Evolutionary conservation across 495 filamentous ascomycete species (phyloP).

Genomic region (Neurospora sp.): DNA sequence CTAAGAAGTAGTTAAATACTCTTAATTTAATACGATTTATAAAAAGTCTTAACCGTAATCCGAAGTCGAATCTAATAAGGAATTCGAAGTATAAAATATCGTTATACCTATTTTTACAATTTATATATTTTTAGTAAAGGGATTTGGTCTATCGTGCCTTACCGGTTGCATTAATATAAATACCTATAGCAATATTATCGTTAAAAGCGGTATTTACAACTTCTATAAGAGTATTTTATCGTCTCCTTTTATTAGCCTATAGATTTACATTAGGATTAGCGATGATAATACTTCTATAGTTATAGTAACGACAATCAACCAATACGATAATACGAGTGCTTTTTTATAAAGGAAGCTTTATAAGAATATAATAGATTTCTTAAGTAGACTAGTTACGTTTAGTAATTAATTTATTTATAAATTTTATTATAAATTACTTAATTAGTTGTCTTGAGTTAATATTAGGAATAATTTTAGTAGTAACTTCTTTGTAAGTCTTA

Average conservation of each 20-base stretch:
- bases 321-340: background rate
- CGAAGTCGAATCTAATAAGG: background rate
- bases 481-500: too few relatives aligned
- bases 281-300: background rate
- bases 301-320: background rate
- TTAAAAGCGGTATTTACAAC: too few relatives aligned
- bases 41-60: background rate
- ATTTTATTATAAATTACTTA: too few relatives aligned
- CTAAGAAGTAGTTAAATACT: background rate
- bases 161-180: background rate
- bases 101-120: background rate
- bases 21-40: background rate
- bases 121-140: background rate
- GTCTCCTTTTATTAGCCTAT: background rate
- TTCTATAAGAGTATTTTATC: background rate
- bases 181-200: background rate
- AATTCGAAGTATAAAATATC: background rate
- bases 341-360: too few relatives aligned
- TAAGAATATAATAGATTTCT: too few relatives aligned
- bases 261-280: background rate
- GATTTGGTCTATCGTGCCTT: background rate
- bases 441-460: too few relatives aligned
- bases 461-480: too few relatives aligned
- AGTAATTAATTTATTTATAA: too few relatives aligned
- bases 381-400: too few relatives aligned